Evolutionary conservation across 75 land plant genomes (phyloP).

Genomic region (Cupressus sempervirens): DNA sequence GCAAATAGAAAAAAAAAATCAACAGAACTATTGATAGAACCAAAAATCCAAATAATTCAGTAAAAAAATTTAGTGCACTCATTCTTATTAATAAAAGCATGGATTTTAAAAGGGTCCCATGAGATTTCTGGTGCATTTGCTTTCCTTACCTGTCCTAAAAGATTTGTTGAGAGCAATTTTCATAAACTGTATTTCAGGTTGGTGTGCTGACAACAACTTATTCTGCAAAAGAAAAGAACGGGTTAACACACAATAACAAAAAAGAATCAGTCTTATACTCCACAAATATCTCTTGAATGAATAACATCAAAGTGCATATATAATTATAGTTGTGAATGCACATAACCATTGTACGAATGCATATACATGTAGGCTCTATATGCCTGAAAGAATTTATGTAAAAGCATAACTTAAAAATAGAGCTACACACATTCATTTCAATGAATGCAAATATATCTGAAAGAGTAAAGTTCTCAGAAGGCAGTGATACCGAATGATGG

Average conservation of each 20-base stretch:
- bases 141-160: not conserved
- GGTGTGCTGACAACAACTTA: not conserved
- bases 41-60: not conserved
- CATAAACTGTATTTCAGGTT: conserved; percentile 2
- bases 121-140: not conserved
- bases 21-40: not conserved
- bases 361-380: too few species aligned
- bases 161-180: not conserved
- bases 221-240: not conserved
- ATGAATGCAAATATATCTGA: too few species aligned
- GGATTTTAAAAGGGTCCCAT: too few species aligned
- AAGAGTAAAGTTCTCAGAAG: too few species aligned
- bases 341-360: too few species aligned
- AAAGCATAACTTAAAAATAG: too few species aligned
- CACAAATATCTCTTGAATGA: not conserved
- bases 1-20: not conserved
- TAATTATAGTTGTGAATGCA: too few species aligned
- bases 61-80: not conserved
- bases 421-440: too few species aligned
- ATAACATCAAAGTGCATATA: too few species aligned
- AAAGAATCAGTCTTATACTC: not conserved
- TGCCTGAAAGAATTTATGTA: too few species aligned
- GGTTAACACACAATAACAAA: not conserved
- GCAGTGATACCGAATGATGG: too few species aligned
- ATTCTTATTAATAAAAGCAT: not conserved